Base-by-base conservation (phyloP, 352 stramenopile genomes). In the Globisporangium canariense region DNA sequence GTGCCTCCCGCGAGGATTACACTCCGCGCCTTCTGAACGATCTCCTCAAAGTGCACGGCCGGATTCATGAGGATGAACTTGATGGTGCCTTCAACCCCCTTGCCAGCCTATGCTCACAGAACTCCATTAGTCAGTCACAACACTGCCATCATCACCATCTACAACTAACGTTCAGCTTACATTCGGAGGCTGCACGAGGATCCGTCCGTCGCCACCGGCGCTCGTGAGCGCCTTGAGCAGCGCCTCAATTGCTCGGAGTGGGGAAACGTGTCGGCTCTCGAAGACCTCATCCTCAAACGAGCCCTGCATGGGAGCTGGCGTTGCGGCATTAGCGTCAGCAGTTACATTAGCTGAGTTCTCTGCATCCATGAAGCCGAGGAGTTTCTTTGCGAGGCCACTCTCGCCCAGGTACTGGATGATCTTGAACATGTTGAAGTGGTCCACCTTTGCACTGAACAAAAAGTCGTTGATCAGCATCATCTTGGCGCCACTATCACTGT, bases 1-100 rank as follows among this genome's bases (percentile, higher is more conserved):
- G 98, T 99, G 47, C 98, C 98, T 70, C 98, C 98, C 14, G 98
- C 94, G 7, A 99, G 81, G 54, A 99, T 92, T 7, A 99, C 87
- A 9, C 96, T 95, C 55, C 97, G 86, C 13, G 96, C 83, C 66
- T 98, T 88, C 36, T 94, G 66, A 5, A 99, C 81, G n/a, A 99
- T 91, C 66, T 98, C 84, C 60, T 97, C 70, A 53, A 99, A 98
- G 51, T 98, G 89, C 5, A 87, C 83, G 0, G 85, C 87, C 13
- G 97, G 97, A 73, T 99, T 98, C 8, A 99, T 78, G 64, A 99
- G 74, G 30, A 99, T 86, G 74, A 98, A 99, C 61, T 96, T 96
- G 38, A 99, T 81, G 14, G 71, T 62, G 0, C 73, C 77, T 73
- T 91, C 79, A 18, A 78, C 69, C 4, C 74, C 73, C 62, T 81